Evolutionary conservation across 176 grass and related monocot genomes (phyloP), one percentile per base, ranked within the genome.

Genomic region (Cenchrus americanus): DNA sequence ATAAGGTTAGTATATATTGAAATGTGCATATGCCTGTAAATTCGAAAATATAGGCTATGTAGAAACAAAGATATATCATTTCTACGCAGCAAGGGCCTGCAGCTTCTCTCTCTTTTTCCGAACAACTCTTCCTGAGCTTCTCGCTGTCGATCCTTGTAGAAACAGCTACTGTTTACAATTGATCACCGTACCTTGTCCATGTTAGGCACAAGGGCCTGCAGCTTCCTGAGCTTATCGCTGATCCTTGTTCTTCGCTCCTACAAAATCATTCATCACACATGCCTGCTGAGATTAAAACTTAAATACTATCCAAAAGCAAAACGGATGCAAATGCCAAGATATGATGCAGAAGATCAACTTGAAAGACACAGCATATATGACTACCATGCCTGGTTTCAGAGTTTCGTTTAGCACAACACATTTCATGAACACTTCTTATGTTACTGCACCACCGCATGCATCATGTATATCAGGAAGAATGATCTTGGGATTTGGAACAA

Each of bases 191-290:
- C 92, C 88, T 91, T 91, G 52, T 94, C 92, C 92, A 88, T 91
- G 75, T 91, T 91, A 30, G 86, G 88, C 48, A 94, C 92, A 41
- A 94, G 85, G 8, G 84, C 86, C 79, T 91, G 92, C 70, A 91
- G 68, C 63, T 88, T 94, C 61, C 86, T 88, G 27, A 94, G 88
- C 62, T 94, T 94, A 48, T 94, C 92, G 14, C 88, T 94, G 15
- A 94, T 94, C 84, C 86, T 91, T 13, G 70, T 94, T 77, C 86
- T 74, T 76, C 88, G 67, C 22, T 91, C 86, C 92, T 94, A 37
- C 6, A 69, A 66, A 70, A 66, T 37, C 60, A 73, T 61, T 14
- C 3, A 43, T 74, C 49, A 71, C 66, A 82, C 27, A 30, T 30
- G 47, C 43, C 44, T 69, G 14, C 70, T 18, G 49, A 88, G 43